These are phyloP conservation scores for Rhodosorus marinus DNA, from an alignment of 23 red algal species.

Conservation along the genomic window DNA sequence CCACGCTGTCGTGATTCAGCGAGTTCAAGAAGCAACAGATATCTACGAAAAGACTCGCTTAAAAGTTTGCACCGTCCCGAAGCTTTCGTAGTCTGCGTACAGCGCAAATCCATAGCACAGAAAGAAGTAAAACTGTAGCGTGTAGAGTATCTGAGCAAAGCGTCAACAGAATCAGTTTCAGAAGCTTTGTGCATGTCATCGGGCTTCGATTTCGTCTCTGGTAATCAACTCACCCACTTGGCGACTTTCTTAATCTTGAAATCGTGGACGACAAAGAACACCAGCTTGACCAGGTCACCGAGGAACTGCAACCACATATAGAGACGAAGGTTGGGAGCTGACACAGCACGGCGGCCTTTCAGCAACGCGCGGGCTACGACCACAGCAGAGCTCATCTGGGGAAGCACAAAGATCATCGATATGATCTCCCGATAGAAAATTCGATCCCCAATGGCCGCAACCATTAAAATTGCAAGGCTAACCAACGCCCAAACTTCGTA, in stretches of 20 bases:
- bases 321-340: slow-evolving; percentile 6
- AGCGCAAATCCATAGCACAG: too few relatives aligned
- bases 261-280: slow-evolving; percentile 78
- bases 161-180: too few relatives aligned
- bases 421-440: slow-evolving; percentile 75
- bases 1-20: too few relatives aligned
- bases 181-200: too few relatives aligned
- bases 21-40: too few relatives aligned
- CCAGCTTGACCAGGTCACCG: slow-evolving; percentile 68
- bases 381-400: slow-evolving; percentile 67
- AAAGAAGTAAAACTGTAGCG: too few relatives aligned
- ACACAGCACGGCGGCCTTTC: slow-evolving; percentile 6
- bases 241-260: slow-evolving; percentile 43
- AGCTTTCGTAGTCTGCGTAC: too few relatives aligned
- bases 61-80: too few relatives aligned
- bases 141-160: too few relatives aligned
- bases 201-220: too few relatives aligned
- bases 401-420: slow-evolving; percentile 69
- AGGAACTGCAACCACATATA: slow-evolving; percentile 47
- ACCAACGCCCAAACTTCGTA: background rate
- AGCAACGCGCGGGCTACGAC: slow-evolving; percentile 33
- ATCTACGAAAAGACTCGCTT: too few relatives aligned
- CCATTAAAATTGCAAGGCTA: slow-evolving; percentile 14
- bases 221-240: too few relatives aligned
- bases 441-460: slow-evolving; percentile 59